Conservation (phyloP, 305 asterid species). For the Andrographis paniculata region DNA sequence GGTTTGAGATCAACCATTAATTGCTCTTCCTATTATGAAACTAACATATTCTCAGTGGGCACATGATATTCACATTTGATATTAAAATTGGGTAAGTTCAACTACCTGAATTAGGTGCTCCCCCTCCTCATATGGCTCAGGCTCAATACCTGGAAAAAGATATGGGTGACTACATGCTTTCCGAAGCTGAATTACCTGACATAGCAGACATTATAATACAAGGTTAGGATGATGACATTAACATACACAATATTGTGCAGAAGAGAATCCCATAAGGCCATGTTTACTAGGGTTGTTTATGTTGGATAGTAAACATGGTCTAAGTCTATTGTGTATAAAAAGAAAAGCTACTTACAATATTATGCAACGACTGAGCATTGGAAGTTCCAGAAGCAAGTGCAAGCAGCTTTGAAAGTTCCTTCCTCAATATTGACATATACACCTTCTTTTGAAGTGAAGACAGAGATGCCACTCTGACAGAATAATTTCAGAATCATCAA, state of each 20-base stretch:
- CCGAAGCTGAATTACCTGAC: conserved; percentile 88
- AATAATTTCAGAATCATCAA: conserved; percentile 16
- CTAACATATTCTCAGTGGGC: too few relatives aligned
- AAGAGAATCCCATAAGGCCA: too few relatives aligned
- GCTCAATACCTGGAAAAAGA: conserved; percentile 96
- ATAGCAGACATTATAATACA: conserved; percentile 19
- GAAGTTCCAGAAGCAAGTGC: conserved; percentile 80
- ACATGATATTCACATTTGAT: too few relatives aligned
- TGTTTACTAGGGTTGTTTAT: too few relatives aligned
- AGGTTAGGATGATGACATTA: conserved; percentile 14
- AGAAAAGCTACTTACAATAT: conserved; percentile 49
- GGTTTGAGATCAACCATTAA: conserved; percentile 11
- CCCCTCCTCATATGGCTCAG: conserved; percentile 97
- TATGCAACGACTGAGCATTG: conserved; percentile 62
- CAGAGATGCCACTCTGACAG: conserved; percentile 73
- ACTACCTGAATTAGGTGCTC: conserved; percentile 94
- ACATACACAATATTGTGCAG: conserved; percentile 10
- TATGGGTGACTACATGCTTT: conserved; percentile 98
- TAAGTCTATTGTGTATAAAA: not conserved
- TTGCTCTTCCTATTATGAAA: not conserved
- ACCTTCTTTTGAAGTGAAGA: conserved; percentile 77
- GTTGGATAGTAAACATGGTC: too few relatives aligned
- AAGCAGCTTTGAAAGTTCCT: conserved; percentile 78
- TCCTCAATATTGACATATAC: conserved; percentile 76
- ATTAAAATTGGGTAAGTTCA: conserved; percentile 12